Evolutionary conservation across 306 rosid species (phyloP).

Genomic region (Adenanthera pavonina): DNA sequence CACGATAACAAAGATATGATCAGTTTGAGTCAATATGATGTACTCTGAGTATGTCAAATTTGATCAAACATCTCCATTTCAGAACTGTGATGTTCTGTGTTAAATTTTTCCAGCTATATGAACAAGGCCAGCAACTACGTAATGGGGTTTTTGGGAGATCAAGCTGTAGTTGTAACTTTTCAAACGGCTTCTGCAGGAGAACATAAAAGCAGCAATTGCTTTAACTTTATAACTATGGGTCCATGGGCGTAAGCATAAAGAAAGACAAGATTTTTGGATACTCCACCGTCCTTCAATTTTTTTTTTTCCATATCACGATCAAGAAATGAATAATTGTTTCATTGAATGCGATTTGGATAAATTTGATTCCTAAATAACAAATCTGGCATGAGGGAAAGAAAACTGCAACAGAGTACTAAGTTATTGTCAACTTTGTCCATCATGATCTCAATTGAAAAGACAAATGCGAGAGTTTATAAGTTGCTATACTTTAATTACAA

Average conservation of each 20-base stretch:
- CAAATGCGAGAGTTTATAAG: background rate
- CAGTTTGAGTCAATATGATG: background rate
- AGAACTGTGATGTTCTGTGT: background rate
- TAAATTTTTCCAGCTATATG: background rate
- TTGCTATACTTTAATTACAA: background rate
- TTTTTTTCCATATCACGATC: background rate
- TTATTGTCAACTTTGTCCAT: background rate
- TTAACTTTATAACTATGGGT: constrained; percentile 8
- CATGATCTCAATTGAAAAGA: background rate
- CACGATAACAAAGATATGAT: background rate
- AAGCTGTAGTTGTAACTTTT: constrained; percentile 3
- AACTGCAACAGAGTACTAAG: background rate
- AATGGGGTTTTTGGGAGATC: background rate
- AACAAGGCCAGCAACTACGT: background rate
- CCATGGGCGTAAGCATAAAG: background rate
- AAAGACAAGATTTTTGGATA: constrained; percentile 13
- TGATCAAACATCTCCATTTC: background rate
- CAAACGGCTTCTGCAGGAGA: constrained; percentile 14
- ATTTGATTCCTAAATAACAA: background rate
- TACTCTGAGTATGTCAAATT: background rate
- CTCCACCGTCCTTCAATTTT: background rate
- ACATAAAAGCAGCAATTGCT: background rate
- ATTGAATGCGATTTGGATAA: background rate
- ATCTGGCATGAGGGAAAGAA: background rate
- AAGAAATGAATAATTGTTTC: background rate